These are phyloP conservation scores for Pholiota adiposa DNA, from an alignment of 1,284 basidiomycete genomes.

Conservation along the genomic window DNA sequence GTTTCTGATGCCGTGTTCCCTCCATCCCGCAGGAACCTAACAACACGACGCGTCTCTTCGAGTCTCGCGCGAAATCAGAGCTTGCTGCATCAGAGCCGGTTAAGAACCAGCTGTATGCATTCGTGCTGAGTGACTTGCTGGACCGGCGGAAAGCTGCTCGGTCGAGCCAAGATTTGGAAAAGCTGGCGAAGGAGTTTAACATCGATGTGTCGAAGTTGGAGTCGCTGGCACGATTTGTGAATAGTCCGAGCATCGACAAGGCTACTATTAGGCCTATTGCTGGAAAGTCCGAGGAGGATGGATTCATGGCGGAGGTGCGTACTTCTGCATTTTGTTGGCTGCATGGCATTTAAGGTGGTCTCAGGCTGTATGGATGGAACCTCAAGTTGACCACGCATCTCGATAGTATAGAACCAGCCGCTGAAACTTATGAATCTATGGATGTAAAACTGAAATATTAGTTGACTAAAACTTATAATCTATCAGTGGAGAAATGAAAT, in stretches of 20 bases:
- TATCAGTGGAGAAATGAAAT: neutral
- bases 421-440: neutral
- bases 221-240: slow-evolving; percentile 64
- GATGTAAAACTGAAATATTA: neutral
- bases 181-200: slow-evolving; percentile 58
- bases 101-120: slow-evolving; percentile 57
- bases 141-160: slow-evolving; percentile 65
- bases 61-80: slow-evolving; percentile 59
- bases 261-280: slow-evolving; percentile 48
- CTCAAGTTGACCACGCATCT: slow-evolving; percentile 12
- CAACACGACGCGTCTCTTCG: slow-evolving; percentile 50
- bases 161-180: slow-evolving; percentile 47
- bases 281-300: slow-evolving; percentile 64
- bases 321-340: neutral
- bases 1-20: neutral
- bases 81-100: slow-evolving; percentile 37
- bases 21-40: slow-evolving; percentile 27
- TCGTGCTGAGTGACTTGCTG: slow-evolving; percentile 63
- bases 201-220: slow-evolving; percentile 62
- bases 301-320: slow-evolving; percentile 60
- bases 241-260: slow-evolving; percentile 69
- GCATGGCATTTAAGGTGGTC: neutral
- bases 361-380: slow-evolving; percentile 43
- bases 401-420: neutral
- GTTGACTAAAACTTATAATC: neutral